Evolutionary conservation across 768 basidiomycete species (phyloP).

Genomic region (Butyriboletus loyo): DNA sequence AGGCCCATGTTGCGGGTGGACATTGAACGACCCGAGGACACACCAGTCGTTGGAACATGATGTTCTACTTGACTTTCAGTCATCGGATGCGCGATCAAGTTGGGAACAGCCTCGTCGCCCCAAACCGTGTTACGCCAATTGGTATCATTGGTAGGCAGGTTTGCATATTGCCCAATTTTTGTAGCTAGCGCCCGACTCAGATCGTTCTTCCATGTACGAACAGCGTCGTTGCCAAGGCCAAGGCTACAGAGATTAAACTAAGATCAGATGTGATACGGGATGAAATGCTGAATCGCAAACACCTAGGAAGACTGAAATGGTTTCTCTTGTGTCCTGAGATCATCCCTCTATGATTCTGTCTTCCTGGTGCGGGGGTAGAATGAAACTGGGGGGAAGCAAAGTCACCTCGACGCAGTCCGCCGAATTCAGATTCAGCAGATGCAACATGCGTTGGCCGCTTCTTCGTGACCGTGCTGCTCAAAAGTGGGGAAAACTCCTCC

Average conservation of each 20-base stretch:
- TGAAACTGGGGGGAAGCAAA: conserved; percentile 57
- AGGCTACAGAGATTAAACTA: conserved; percentile 39
- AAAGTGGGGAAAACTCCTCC: conserved; percentile 39
- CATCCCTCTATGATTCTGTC: conserved; percentile 37
- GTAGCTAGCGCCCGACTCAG: conserved; percentile 47
- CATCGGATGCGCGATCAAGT: conserved; percentile 30
- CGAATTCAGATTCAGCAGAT: conserved; percentile 24
- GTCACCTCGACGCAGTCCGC: conserved; percentile 33
- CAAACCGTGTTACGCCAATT: conserved; percentile 48
- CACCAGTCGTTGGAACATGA: conserved; percentile 13
- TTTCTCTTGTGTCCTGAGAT: conserved; percentile 54
- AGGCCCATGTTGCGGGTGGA: conserved; percentile 48
- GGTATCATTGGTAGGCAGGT: conserved; percentile 40
- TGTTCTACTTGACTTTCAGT: conserved; percentile 37
- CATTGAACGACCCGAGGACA: conserved; percentile 32
- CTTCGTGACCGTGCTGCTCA: conserved; percentile 35
- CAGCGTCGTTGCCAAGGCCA: conserved; percentile 57
- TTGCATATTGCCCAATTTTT: conserved; percentile 39
- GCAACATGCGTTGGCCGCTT: conserved; percentile 29
- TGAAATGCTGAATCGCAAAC: neutral
- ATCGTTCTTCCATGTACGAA: conserved; percentile 57
- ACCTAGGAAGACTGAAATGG: conserved; percentile 67
- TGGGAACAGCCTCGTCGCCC: conserved; percentile 41
- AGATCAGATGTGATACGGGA: neutral
- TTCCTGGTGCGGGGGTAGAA: conserved; percentile 55